Conservation (phyloP, 495 filamentous ascomycete genomes). For the Neurospora sp. region DNA sequence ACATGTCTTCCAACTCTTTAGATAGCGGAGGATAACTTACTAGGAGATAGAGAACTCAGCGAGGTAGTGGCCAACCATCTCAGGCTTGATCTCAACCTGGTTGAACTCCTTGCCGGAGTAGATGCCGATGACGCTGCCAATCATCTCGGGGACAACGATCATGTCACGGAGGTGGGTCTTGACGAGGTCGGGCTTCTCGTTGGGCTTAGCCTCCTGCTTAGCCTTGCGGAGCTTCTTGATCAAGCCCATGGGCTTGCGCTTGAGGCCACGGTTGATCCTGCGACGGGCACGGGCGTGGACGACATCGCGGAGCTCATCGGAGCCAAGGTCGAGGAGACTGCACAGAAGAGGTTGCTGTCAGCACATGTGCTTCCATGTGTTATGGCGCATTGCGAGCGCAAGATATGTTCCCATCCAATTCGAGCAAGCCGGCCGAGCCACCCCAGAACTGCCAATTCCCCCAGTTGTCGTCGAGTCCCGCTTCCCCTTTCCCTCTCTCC, state of each 20-base stretch:
- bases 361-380: slow-evolving; percentile 1
- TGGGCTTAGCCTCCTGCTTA: slow-evolving; percentile 99
- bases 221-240: slow-evolving; percentile 99
- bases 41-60: slow-evolving; percentile 99
- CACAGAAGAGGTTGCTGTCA: slow-evolving; percentile 10
- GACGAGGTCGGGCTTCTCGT: slow-evolving; percentile 98
- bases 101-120: slow-evolving; percentile 99
- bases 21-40: slow-evolving; percentile 46
- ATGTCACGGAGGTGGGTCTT: slow-evolving; percentile 99
- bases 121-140: slow-evolving; percentile 93
- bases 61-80: slow-evolving; percentile 99
- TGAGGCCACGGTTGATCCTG: slow-evolving; percentile 97
- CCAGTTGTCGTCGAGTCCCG: background rate
- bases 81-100: slow-evolving; percentile 98
- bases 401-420: background rate
- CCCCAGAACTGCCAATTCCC: background rate
- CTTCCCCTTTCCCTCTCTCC: background rate
- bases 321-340: slow-evolving; percentile 90
- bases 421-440: background rate
- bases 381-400: background rate
- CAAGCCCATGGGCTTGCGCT: slow-evolving; percentile 99
- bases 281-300: slow-evolving; percentile 97
- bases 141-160: slow-evolving; percentile 99
- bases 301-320: slow-evolving; percentile 97
- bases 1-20: slow-evolving; percentile 2